phyloP scores from a whole-genome alignment of 352 stramenopile genomes.

The Globisporangium mamillatum region DNA sequence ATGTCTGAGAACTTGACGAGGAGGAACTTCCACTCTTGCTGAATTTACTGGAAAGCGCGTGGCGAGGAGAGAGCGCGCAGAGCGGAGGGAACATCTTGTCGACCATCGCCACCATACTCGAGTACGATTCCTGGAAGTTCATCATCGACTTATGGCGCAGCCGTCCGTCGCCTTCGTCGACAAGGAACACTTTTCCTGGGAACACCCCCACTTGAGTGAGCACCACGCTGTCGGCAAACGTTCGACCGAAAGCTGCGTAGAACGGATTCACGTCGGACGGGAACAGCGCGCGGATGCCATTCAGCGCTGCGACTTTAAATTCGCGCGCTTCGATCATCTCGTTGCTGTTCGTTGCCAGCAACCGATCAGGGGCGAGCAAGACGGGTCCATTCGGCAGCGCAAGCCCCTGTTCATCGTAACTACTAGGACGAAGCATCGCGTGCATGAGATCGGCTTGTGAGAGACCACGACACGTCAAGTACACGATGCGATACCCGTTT shows the following conservation, averaged over 20 bases:
- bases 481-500: slow-evolving; percentile 81
- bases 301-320: slow-evolving; percentile 70
- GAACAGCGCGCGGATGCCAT: slow-evolving; percentile 63
- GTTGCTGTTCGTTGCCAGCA: slow-evolving; percentile 42
- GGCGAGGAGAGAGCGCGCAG: slow-evolving; percentile 29
- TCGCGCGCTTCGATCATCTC: slow-evolving; percentile 46
- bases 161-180: slow-evolving; percentile 52
- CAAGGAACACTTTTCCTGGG: slow-evolving; percentile 67
- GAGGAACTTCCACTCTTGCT: background rate
- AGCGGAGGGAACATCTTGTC: slow-evolving; percentile 81
- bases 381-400: slow-evolving; percentile 72
- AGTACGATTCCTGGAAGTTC: slow-evolving; percentile 69
- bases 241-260: slow-evolving; percentile 79
- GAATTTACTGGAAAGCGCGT: slow-evolving; percentile 3
- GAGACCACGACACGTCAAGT: slow-evolving; percentile 68
- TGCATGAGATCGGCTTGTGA: slow-evolving; percentile 56
- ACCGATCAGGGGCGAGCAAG: slow-evolving; percentile 56
- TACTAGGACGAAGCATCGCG: slow-evolving; percentile 16
- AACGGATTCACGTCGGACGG: slow-evolving; percentile 77
- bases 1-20: background rate
- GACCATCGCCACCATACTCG: slow-evolving; percentile 47
- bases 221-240: slow-evolving; percentile 42
- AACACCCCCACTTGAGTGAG: slow-evolving; percentile 80
- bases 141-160: slow-evolving; percentile 60
- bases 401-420: slow-evolving; percentile 4